Conservation (phyloP, 352 stramenopile species). For the Blastocystis sp. region DNA sequence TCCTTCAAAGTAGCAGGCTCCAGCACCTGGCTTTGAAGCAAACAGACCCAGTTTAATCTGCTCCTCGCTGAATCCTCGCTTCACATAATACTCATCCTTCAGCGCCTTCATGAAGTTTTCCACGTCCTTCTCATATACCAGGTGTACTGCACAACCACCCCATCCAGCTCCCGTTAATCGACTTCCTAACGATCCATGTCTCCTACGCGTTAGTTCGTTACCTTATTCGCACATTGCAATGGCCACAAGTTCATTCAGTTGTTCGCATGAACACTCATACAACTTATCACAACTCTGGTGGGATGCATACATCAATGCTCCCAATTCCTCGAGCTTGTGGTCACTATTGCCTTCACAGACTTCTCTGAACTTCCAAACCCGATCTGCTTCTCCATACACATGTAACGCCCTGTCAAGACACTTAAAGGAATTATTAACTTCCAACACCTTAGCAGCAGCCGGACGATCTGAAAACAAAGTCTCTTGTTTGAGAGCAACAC, state of each 20-base stretch:
- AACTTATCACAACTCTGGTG: constrained; percentile 75
- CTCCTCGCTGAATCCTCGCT: constrained; percentile 51
- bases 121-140: constrained; percentile 73
- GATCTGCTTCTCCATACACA: constrained; percentile 76
- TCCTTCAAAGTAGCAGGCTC: constrained; percentile 43
- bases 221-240: constrained; percentile 69
- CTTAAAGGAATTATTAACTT: constrained; percentile 71
- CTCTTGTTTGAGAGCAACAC: constrained; percentile 2
- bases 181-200: constrained; percentile 74
- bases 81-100: constrained; percentile 71
- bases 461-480: constrained; percentile 33
- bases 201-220: background rate
- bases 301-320: constrained; percentile 76
- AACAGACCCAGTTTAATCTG: constrained; percentile 69
- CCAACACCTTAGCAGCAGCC: constrained; percentile 71
- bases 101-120: constrained; percentile 72
- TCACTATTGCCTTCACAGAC: constrained; percentile 67
- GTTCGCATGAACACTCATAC: constrained; percentile 79
- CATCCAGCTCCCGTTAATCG: constrained; percentile 80
- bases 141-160: constrained; percentile 78
- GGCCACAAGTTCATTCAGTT: constrained; percentile 77
- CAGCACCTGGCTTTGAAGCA: constrained; percentile 48
- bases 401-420: constrained; percentile 76
- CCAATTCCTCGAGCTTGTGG: constrained; percentile 71
- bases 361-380: constrained; percentile 74